A percentile compares a stretch with the other conserved stretches of the same genome.
These are phyloP conservation scores for Fusarium nurragi DNA, from an alignment of 2,329 filamentous ascomycete species.

Conservation along the genomic window DNA sequence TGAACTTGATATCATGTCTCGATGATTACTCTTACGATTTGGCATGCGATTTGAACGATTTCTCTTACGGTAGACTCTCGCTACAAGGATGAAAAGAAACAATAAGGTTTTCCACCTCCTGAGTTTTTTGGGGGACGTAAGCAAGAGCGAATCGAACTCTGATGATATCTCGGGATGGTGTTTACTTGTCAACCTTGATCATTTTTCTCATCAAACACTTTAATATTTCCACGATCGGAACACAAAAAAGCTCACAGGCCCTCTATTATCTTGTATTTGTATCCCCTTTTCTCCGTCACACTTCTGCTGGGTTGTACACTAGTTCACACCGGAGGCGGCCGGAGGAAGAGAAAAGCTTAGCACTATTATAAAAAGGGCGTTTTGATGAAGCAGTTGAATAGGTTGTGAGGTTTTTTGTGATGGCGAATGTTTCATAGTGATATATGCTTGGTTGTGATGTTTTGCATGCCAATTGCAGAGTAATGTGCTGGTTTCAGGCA, in stretches of 20 bases:
- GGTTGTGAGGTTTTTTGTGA: constrained; percentile 12
- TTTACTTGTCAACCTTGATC: constrained; percentile 43
- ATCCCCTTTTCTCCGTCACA: constrained; percentile 47
- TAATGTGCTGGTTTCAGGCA: neutral
- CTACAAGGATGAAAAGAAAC: constrained; percentile 45
- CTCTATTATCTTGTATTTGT: constrained; percentile 50
- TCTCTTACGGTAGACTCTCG: constrained; percentile 52
- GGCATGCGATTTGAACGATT: constrained; percentile 53
- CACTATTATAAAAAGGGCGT: constrained; percentile 49
- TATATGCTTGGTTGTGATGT: neutral
- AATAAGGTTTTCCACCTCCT: constrained; percentile 42
- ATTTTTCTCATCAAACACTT: constrained; percentile 45
- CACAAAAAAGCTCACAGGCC: constrained; percentile 42
- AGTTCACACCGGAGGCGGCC: constrained; percentile 48
- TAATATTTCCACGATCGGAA: constrained; percentile 47
- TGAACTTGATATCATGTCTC: constrained; percentile 40
- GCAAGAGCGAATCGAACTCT: constrained; percentile 43
- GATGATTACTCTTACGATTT: constrained; percentile 52
- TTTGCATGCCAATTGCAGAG: neutral
- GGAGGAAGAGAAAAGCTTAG: constrained; percentile 48
- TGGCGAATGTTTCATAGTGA: neutral
- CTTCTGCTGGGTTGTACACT: constrained; percentile 51
- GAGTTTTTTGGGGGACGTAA: constrained; percentile 42
- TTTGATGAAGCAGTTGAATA: constrained; percentile 38
- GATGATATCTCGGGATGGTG: constrained; percentile 42